A percentile compares a stretch with the other conserved stretches of the same genome.
Conservation (phyloP, 306 rosid species). For the Phaseolus lunatus region DNA sequence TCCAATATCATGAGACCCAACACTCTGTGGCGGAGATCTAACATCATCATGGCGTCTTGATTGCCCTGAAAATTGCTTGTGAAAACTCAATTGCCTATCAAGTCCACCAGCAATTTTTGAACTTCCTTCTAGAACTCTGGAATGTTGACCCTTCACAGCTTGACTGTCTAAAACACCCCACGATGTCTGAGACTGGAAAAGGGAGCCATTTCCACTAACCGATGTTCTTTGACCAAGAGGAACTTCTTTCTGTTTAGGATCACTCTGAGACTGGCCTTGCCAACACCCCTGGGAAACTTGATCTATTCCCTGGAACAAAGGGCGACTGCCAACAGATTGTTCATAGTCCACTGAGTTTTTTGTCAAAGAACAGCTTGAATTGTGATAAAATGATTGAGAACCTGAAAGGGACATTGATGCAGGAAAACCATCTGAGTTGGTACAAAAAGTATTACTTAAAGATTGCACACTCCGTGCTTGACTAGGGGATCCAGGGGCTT, state of each 20-base stretch:
- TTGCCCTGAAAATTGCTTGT: conserved; percentile 79
- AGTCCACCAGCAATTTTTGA: conserved; percentile 69
- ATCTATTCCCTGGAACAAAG: conserved; percentile 89
- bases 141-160: conserved; percentile 66
- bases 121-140: conserved; percentile 79
- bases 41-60: conserved; percentile 79
- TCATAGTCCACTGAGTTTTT: conserved; percentile 88
- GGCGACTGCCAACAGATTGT: conserved; percentile 94
- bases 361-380: conserved; percentile 94
- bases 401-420: conserved; percentile 95
- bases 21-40: conserved; percentile 84
- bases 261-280: conserved; percentile 86
- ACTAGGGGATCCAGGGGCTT: conserved; percentile 84
- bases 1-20: conserved; percentile 91
- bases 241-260: conserved; percentile 76
- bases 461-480: conserved; percentile 90
- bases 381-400: conserved; percentile 92
- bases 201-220: conserved; percentile 67
- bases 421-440: conserved; percentile 91
- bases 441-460: conserved; percentile 69
- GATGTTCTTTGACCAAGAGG: conserved; percentile 65
- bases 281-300: conserved; percentile 62
- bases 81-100: conserved; percentile 90
- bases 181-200: conserved; percentile 70
- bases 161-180: conserved; percentile 74